phyloP scores from a whole-genome alignment of 106 monocot species.

The Amphibolis antarctica region DNA sequence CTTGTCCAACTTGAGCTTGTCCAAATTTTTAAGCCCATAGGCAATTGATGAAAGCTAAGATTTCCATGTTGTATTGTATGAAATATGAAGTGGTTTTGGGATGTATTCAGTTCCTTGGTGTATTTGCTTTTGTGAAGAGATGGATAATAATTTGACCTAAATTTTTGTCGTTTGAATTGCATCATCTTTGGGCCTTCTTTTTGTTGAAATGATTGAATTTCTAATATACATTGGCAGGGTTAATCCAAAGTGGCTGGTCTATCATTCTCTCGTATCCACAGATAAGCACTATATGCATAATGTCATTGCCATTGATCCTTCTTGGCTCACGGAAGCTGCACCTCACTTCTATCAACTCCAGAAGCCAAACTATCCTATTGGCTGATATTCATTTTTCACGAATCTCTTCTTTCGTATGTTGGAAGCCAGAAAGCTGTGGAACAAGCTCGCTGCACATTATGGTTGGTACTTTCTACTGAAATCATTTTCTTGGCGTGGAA shows the following conservation, averaged over 20 bases:
- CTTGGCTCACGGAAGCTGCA: slow-evolving; percentile 89
- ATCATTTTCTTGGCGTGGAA: too few relatives aligned
- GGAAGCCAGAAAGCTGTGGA: not conserved
- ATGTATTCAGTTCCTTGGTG: too few relatives aligned
- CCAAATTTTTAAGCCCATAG: too few relatives aligned
- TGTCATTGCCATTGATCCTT: slow-evolving; percentile 83
- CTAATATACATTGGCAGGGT: slow-evolving; percentile 36
- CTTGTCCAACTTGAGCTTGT: too few relatives aligned
- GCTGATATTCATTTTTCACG: slow-evolving; percentile 16
- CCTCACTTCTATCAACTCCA: slow-evolving; percentile 76
- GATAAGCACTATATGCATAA: slow-evolving; percentile 95
- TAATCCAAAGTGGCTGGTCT: slow-evolving; percentile 92
- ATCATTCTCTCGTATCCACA: slow-evolving; percentile 83
- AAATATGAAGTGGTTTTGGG: too few relatives aligned
- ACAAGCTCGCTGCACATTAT: too few relatives aligned
- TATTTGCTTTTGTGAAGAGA: too few relatives aligned
- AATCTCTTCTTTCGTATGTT: not conserved
- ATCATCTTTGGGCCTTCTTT: not conserved
- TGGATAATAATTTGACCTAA: too few relatives aligned
- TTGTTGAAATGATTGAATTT: not conserved
- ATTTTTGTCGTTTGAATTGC: too few relatives aligned
- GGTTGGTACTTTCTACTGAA: too few relatives aligned
- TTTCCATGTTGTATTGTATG: too few relatives aligned
- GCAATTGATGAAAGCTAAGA: too few relatives aligned
- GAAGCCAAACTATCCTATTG: slow-evolving; percentile 37